Evolutionary conservation across 495 filamentous ascomycete genomes (phyloP).

Genomic region (Aspergillus baeticus): DNA sequence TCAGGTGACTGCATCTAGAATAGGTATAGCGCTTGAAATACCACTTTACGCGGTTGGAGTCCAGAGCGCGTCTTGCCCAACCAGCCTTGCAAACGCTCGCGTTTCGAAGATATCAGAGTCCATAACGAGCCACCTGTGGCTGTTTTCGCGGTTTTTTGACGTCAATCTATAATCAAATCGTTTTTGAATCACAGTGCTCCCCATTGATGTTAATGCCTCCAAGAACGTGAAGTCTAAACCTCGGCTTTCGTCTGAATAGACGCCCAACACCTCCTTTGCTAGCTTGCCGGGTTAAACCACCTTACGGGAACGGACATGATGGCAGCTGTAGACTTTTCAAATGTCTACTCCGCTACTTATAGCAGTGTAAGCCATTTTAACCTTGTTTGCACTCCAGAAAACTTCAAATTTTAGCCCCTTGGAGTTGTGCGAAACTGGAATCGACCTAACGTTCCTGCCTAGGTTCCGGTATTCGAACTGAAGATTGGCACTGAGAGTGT

Average conservation of each 20-base stretch:
- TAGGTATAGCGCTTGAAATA: slow-evolving; percentile 26
- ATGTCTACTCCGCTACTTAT: slow-evolving; percentile 87
- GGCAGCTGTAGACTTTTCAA: slow-evolving; percentile 40
- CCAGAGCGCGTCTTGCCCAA: slow-evolving; percentile 20
- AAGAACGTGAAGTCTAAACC: slow-evolving; percentile 3
- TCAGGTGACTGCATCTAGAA: slow-evolving; percentile 19
- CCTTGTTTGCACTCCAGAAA: neutral
- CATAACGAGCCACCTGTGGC: slow-evolving; percentile 26
- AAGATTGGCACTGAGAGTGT: slow-evolving; percentile 76
- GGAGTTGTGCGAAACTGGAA: neutral
- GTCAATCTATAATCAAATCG: slow-evolving; percentile 1
- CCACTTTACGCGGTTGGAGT: slow-evolving; percentile 30
- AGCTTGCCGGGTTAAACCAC: slow-evolving; percentile 23
- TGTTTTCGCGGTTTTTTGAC: slow-evolving; percentile 14
- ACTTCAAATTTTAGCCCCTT: neutral
- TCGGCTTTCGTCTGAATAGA: slow-evolving; percentile 7
- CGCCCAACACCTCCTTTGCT: slow-evolving; percentile 15
- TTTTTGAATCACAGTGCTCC: neutral
- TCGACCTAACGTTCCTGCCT: neutral
- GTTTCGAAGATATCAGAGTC: slow-evolving; percentile 23
- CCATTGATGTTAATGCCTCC: slow-evolving; percentile 12
- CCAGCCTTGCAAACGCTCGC: slow-evolving; percentile 23
- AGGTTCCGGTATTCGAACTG: slow-evolving; percentile 91
- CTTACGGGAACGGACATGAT: slow-evolving; percentile 34
- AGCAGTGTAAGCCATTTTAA: slow-evolving; percentile 70